phyloP scores from a whole-genome alignment of 2,329 filamentous ascomycete genomes.

The Dactylellina parvicollis region DNA sequence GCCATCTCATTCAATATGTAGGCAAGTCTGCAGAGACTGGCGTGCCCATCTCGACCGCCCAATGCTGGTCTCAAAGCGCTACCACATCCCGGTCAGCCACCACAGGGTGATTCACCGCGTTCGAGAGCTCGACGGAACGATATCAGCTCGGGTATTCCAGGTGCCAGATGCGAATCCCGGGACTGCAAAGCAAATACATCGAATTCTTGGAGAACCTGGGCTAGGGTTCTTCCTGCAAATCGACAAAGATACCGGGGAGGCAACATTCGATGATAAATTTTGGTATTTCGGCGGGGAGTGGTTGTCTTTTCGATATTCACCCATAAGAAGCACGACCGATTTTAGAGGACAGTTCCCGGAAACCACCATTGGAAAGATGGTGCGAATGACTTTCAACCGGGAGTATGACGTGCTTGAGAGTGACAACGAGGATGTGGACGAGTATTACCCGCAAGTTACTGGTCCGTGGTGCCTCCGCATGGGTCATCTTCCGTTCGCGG shows the following conservation, averaged over 20 bases:
- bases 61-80: constrained; percentile 3
- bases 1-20: constrained; percentile 22
- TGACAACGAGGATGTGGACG: background rate
- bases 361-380: background rate
- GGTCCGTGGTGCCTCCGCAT: constrained; percentile 14
- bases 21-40: constrained; percentile 30
- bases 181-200: constrained; percentile 8
- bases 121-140: background rate
- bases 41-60: constrained; percentile 22
- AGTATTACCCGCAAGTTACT: background rate
- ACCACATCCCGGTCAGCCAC: background rate
- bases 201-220: constrained; percentile 15
- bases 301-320: background rate
- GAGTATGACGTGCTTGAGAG: background rate
- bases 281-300: constrained; percentile 15
- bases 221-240: constrained; percentile 22
- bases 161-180: background rate
- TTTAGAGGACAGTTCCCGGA: constrained; percentile 8
- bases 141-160: background rate
- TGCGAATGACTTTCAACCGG: background rate
- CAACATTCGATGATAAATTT: background rate
- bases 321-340: background rate
- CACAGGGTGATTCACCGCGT: constrained; percentile 5
- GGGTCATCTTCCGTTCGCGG: constrained; percentile 13
- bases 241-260: background rate